Conservation (phyloP, 1,284 basidiomycete genomes). For the Cronartium quercuum region DNA sequence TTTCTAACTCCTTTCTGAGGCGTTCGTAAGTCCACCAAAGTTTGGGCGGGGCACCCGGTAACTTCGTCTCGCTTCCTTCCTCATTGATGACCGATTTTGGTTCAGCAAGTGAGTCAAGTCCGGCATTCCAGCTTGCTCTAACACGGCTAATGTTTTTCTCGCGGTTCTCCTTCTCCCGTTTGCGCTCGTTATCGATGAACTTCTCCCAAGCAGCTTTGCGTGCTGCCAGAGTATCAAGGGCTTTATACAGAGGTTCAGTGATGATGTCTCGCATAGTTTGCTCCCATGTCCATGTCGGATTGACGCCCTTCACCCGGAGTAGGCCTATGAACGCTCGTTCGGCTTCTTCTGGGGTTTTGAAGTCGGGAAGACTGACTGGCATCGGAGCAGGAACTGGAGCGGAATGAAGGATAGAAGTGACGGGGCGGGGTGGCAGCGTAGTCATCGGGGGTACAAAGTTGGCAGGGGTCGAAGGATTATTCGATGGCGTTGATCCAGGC, state of each 20-base stretch:
- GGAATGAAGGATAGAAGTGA: conserved; percentile 34
- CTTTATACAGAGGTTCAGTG: conserved; percentile 94
- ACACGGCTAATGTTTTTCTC: conserved; percentile 42
- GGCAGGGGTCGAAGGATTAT: conserved; percentile 24
- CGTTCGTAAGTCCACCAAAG: conserved; percentile 48
- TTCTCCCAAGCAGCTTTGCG: conserved; percentile 71
- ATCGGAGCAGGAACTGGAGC: conserved; percentile 48
- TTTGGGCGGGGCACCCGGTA: conserved; percentile 43
- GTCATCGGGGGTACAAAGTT: conserved; percentile 13
- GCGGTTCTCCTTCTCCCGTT: conserved; percentile 42
- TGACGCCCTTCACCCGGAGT: conserved; percentile 77
- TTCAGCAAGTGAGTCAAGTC: conserved; percentile 41
- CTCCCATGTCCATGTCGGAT: conserved; percentile 94
- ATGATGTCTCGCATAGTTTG: conserved; percentile 95
- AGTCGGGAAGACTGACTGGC: conserved; percentile 73
- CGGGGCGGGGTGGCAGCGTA: conserved; percentile 26
- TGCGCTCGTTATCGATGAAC: conserved; percentile 47
- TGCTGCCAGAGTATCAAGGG: conserved; percentile 83
- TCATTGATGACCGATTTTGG: conserved; percentile 40
- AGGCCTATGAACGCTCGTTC: conserved; percentile 89
- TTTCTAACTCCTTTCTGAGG: conserved; percentile 41
- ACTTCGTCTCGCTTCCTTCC: conserved; percentile 42
- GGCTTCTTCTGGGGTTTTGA: conserved; percentile 75
- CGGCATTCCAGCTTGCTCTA: conserved; percentile 42
- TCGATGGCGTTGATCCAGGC: conserved; percentile 38